Percentiles rank a stretch among this genome's conserved stretches.
Evolutionary conservation across 2,329 filamentous ascomycete genomes (phyloP).

Genomic region (Clathrospora elynae): DNA sequence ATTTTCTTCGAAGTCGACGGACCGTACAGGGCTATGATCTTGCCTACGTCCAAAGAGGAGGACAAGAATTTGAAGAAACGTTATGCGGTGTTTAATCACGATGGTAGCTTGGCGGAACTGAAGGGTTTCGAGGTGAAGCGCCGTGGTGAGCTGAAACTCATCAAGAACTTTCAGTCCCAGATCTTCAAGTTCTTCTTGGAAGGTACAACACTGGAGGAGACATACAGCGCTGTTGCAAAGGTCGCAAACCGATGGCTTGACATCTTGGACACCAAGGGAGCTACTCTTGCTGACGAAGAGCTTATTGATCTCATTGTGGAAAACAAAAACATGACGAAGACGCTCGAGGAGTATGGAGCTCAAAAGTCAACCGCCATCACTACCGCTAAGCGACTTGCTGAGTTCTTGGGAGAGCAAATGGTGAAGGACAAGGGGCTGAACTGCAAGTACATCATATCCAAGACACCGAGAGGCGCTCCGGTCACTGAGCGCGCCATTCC

Average conservation of each 20-base stretch:
- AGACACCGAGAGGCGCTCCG: constrained; percentile 81
- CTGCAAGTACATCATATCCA: constrained; percentile 99
- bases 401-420: constrained; percentile 98
- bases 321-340: constrained; percentile 97
- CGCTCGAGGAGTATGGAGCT: constrained; percentile 89
- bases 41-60: constrained; percentile 97
- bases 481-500: constrained; percentile 94
- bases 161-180: constrained; percentile 99
- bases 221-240: constrained; percentile 88
- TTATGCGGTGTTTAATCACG: constrained; percentile 98
- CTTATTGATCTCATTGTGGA: constrained; percentile 99
- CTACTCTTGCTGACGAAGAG: constrained; percentile 92
- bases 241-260: constrained; percentile 97
- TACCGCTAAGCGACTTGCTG: constrained; percentile 89
- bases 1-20: constrained; percentile 99
- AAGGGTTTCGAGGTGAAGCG: constrained; percentile 98
- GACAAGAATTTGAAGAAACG: constrained; percentile 99
- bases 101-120: constrained; percentile 90
- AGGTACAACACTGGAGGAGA: constrained; percentile 82
- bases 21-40: constrained; percentile 94
- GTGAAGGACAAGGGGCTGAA: constrained; percentile 98
- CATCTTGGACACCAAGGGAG: constrained; percentile 85
- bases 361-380: constrained; percentile 99
- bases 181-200: constrained; percentile 99
- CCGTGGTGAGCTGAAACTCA: constrained; percentile 95